These are phyloP conservation scores for bread wheat (Triticum aestivum) DNA, from an alignment of 176 grass and related monocot genomes.

Conservation along the genomic window IWGSC_CS_RefSeq_v2.1 NC_057808.1:367589293-367589792, in stretches of 20 bases:
- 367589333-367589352: no score
- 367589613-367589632: neutral
- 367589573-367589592: neutral
- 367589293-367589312: no score
- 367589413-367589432: neutral
- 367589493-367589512: neutral
- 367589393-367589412: neutral
- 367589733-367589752: neutral
- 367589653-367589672: neutral
- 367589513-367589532: constrained; percentile 13
- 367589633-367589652: neutral
- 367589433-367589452: neutral
- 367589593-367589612: neutral
- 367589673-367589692: neutral
- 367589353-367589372: no score
- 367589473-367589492: neutral
- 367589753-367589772: neutral
- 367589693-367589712: constrained; percentile 9
- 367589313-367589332: no score
- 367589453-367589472: neutral
- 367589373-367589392: neutral
- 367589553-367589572: neutral
- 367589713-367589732: neutral
- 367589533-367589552: neutral
- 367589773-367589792: neutral